Conservation (phyloP, 2,329 filamentous ascomycete genomes). For the Chrysosporium queenslandicum region DNA sequence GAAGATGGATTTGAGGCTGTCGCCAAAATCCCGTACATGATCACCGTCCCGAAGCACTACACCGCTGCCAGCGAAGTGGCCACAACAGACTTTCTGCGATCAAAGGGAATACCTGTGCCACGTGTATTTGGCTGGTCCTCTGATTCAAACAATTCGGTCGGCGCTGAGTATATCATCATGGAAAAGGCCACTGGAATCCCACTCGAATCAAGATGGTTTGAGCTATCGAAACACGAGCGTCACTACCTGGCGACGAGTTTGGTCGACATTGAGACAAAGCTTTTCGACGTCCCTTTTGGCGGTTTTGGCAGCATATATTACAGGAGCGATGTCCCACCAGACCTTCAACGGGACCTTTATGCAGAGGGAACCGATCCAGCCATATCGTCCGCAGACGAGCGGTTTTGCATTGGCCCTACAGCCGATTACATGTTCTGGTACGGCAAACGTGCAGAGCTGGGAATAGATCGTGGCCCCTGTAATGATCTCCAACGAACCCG, state of each 20-base stretch:
- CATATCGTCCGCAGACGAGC: conserved; percentile 14
- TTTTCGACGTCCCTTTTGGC: conserved; percentile 12
- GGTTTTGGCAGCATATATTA: conserved; percentile 12
- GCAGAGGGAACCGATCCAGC: background rate
- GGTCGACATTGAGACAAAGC: conserved; percentile 14
- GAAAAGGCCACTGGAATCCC: conserved; percentile 28
- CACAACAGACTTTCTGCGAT: conserved; percentile 28
- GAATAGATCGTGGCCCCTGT: conserved; percentile 5
- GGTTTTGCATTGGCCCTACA: conserved; percentile 15
- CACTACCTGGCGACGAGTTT: conserved; percentile 18
- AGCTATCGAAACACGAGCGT: conserved; percentile 11
- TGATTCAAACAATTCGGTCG: conserved; percentile 28
- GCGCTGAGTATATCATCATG: conserved; percentile 36
- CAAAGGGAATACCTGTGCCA: conserved; percentile 29
- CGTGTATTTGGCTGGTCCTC: conserved; percentile 29
- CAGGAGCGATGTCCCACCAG: conserved; percentile 10
- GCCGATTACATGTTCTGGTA: conserved; percentile 9
- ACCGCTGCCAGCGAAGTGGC: conserved; percentile 30
- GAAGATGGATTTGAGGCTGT: conserved; percentile 20
- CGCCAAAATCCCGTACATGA: conserved; percentile 21
- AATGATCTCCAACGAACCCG: background rate
- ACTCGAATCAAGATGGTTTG: conserved; percentile 27
- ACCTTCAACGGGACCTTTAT: conserved; percentile 19
- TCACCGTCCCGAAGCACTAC: conserved; percentile 18
- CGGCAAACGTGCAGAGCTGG: conserved; percentile 8